Percentiles rank a stretch among this genome's conserved stretches.
phyloP scores from a whole-genome alignment of 1,284 basidiomycete species.

The Trichosporon coremiiforme region DNA sequence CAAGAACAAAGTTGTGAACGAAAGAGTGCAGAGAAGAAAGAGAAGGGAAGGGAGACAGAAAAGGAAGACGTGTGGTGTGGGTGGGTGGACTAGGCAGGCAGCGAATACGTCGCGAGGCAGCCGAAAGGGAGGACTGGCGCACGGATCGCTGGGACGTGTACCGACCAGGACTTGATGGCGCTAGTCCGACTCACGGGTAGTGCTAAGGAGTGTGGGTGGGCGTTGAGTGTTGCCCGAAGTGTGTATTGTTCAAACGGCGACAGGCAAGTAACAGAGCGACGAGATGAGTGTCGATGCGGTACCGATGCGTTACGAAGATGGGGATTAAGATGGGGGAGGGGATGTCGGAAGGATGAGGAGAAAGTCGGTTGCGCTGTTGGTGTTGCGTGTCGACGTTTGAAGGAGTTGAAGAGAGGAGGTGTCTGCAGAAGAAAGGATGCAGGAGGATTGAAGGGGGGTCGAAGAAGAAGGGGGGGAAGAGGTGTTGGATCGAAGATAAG shows the following conservation, averaged over 20 bases:
- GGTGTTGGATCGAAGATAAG: background rate
- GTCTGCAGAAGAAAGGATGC: background rate
- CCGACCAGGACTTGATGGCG: background rate
- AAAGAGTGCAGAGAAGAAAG: conserved; percentile 9
- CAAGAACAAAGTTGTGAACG: conserved; percentile 13
- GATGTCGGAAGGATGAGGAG: background rate
- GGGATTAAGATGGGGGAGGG: too few relatives aligned
- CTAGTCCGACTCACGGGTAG: background rate
- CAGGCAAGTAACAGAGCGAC: too few relatives aligned
- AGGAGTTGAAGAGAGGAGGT: background rate
- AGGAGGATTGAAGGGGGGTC: background rate
- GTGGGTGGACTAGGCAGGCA: background rate
- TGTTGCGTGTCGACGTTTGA: background rate
- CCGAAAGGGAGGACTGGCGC: conserved; percentile 1
- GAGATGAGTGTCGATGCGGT: background rate
- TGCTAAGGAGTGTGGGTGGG: conserved; percentile 21
- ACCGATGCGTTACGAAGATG: too few relatives aligned
- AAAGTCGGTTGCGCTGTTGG: background rate
- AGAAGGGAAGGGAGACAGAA: conserved; percentile 19
- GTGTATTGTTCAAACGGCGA: too few relatives aligned
- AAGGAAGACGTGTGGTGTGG: too few relatives aligned
- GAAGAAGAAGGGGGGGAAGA: background rate
- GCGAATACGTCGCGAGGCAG: background rate
- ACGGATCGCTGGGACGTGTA: conserved; percentile 1
- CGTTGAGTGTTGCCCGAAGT: conserved; percentile 22